Evolutionary conservation across 2,329 filamentous ascomycete species (phyloP), one percentile per base, ranked within the genome.

Genomic region (Huntiella moniliformis): DNA sequence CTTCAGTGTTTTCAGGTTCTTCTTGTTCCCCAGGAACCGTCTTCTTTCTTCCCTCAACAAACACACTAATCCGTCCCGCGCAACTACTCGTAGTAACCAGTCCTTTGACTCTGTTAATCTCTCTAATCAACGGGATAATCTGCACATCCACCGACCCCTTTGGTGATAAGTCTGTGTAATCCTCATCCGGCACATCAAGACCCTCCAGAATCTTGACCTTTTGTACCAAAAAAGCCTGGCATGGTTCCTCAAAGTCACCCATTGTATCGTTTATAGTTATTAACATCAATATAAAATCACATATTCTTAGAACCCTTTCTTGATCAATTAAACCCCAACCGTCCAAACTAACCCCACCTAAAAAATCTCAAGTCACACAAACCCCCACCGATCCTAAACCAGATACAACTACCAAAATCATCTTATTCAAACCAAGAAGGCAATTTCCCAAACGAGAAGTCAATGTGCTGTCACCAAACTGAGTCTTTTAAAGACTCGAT

Each of bases 1-100:
- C 33, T 16, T 13, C 33, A 16, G 28, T 3, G 12, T 31, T 11
- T 17, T 13, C 16, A 6, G 50, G 52, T 4, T 45, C 46, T n/a
- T 10, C 17, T 17, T 34, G 13, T 3, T 50, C 52, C 11, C 42
- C 45, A 17, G 53, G n/a, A 16, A 22, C 36, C 11, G 13, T 31
- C 38, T 64, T 65, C 1, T 47, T 46, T 36, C 42, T 41, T 6
- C 87, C 87, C 63, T 95, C 88, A 1, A 92, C 66, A 56, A 92
- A 96, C 3, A 95, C 82, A 52, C 82, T 87, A 40, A 92, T 73
- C 44, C 88, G 70, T 1, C 88, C 88, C 2, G 85, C 82, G 59
- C 88, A 96, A 60, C 86, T 94, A 62, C 86, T 94, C 2, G 87
- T 95, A 1, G 88, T 95, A 32, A 92, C 85, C 36, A 87, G 72